Evolutionary conservation across 2,329 filamentous ascomycete genomes (phyloP), one percentile per base, ranked within the genome.

Genomic region (Colletotrichum melonis): DNA sequence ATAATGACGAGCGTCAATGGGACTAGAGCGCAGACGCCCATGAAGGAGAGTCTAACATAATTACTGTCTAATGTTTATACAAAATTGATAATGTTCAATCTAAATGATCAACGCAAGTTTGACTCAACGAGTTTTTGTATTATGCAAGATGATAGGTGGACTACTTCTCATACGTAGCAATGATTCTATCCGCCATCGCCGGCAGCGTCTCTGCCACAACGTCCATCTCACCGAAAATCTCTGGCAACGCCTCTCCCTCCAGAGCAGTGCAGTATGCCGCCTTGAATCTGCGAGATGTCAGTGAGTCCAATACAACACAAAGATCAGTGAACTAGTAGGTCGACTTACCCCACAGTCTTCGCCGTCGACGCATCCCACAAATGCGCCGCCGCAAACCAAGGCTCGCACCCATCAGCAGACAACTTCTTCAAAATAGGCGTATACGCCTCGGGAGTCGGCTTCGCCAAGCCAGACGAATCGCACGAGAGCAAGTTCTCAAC

Each of bases 321-420:
- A 7, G 32, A 35, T 35, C 2, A 11, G 32, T 12, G 32, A 35
- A 9, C 9, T 1, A 5, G 19, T 14, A 22, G 24, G 30, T 55
- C 4, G 19, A 77, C 77, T 62, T 70, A 85, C 75, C 87, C 88
- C 16, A 83, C 83, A 68, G 82, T 83, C 63, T 82, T 83, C 2
- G 89, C 88, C 2, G 88, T 87, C 14, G 84, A 83, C 1, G 88
- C 88, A 81, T 91, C 89, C 89, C 89, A 91, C 82, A 88, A 87
- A 80, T 91, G 89, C 24, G 88, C 89, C 1, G 89, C 89, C 1
- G 88, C 89, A 77, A 90, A 91, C 88, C 88, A 90, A 58, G 83
- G 84, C 71, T 85, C 80, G n/a, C 49, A 28, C 7, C 69, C 66
- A 0, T 80, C 79, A 0, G 76, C 76, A 0, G 76, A 83, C 57